Base-by-base conservation (phyloP, 179 eudicot genomes). In the Monotropa hypopitys region DNA sequence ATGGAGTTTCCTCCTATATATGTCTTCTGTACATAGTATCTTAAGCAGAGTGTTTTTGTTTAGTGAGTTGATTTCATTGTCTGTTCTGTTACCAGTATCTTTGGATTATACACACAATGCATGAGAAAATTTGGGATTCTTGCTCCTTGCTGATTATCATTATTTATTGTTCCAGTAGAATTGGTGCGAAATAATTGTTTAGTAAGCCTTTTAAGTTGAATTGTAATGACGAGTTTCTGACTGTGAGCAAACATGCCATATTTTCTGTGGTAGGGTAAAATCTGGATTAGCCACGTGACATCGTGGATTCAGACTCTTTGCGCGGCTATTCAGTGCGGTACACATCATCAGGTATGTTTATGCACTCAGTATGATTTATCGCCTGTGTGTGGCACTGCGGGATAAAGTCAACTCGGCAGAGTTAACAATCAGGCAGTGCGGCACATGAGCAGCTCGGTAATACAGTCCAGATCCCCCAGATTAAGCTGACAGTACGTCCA, bases 11-110 rank as follows among this genome's bases (percentile, higher is more conserved):
- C 32, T 62, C 8, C 15, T 20, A n/a, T 5, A 23, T 50, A 35
- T 61, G 65, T 66, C 16, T 66, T 65, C 23, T 68, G 65, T 77
- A 68, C 73, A 77, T 77, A 32, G 70, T 32, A 49, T 63, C 21
- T 33, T 11, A 13, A 33, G 69, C 40, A 57, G 68, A 38, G 76
- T 8, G 56, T 65, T 65, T 76, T 63, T 62, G 72, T 43, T 65
- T 62, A 5, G 30, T 18, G 33, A 43, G 49, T 54, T 54, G 50
- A 10, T 13, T n/a, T 56, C 30, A 38, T 33, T 45, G 54, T 30
- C 11, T 28, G 26, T 26, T 32, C 13, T 75, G 18, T 61, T 57
- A 56, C 30, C 0, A 38, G 15, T 62, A 30, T 21, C 43, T 73
- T 30, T 7, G 7, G 42, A 56, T 28, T 43, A 40, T 35, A 30